Percentiles rank a stretch among this genome's conserved stretches.
These are phyloP conservation scores for Apiospora rasikravindrae DNA, from an alignment of 2,329 filamentous ascomycete species.

Conservation along the genomic window DNA sequence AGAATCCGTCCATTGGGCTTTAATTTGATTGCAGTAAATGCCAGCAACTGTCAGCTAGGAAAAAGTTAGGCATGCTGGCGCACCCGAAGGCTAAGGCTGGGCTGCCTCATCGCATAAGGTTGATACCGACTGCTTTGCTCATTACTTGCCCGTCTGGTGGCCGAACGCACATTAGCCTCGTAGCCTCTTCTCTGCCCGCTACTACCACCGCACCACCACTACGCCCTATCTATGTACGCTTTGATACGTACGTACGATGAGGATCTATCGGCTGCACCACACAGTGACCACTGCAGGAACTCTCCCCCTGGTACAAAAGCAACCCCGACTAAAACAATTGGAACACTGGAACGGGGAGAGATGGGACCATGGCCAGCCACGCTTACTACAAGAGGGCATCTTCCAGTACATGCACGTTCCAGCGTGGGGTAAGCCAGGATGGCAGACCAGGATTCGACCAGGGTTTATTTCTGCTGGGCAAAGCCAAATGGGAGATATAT, in stretches of 20 bases:
- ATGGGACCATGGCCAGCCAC: not conserved
- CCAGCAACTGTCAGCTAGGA: not conserved
- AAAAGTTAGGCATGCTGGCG: not conserved
- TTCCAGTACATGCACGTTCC: slow-evolving; percentile 11
- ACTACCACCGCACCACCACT: not conserved
- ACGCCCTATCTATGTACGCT: not conserved
- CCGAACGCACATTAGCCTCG: not conserved
- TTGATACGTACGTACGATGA: slow-evolving; percentile 2
- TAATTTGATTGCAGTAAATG: not conserved
- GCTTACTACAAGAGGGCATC: slow-evolving; percentile 13
- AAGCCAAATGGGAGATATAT: slow-evolving; percentile 9
- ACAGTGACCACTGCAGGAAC: slow-evolving; percentile 17
- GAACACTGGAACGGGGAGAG: slow-evolving; percentile 4
- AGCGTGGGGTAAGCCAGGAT: slow-evolving; percentile 13
- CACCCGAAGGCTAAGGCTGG: not conserved
- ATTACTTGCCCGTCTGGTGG: no score
- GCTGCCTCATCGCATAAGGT: not conserved
- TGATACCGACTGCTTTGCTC: not conserved
- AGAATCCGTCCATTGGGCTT: not conserved
- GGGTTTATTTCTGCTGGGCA: slow-evolving; percentile 2
- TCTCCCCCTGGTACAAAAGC: not conserved
- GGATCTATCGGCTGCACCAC: slow-evolving; percentile 9
- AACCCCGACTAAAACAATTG: slow-evolving; percentile 13
- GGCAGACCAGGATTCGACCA: not conserved
- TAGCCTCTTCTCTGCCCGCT: not conserved